A percentile compares a stretch with the other conserved stretches of the same genome.
These are phyloP conservation scores for Orbilia quercus DNA, from an alignment of 2,329 filamentous ascomycete species.

Conservation along the genomic window DNA sequence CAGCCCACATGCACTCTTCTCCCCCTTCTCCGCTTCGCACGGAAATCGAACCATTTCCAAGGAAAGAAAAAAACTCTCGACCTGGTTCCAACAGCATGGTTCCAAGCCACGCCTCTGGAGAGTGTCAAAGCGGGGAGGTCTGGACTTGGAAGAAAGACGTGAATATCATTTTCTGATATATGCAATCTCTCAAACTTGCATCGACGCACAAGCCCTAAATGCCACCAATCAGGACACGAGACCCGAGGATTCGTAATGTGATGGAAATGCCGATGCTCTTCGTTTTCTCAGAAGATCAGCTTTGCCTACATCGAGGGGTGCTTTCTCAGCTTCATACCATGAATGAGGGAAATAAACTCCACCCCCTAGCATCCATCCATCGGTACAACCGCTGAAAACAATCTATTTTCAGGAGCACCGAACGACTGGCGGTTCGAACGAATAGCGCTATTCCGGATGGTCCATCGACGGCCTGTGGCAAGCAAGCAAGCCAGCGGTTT, in stretches of 20 bases:
- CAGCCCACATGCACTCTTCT: conserved; percentile 6
- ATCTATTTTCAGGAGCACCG: too few species aligned
- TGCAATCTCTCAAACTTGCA: conserved; percentile 3
- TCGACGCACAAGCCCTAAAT: conserved; percentile 16
- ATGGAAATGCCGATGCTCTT: too few species aligned
- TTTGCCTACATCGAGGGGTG: conserved; percentile 14
- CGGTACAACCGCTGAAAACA: too few species aligned
- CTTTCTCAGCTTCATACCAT: not conserved
- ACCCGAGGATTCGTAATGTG: conserved; percentile 14
- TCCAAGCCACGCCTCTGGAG: conserved; percentile 26
- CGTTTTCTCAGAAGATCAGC: conserved; percentile 21
- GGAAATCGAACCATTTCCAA: conserved; percentile 17
- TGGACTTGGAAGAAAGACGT: conserved; percentile 2
- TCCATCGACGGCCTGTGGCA: not conserved
- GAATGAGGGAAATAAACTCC: conserved; percentile 42
- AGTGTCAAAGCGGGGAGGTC: conserved; percentile 23
- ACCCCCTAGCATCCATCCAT: too few species aligned
- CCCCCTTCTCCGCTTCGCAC: too few species aligned
- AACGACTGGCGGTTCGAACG: too few species aligned
- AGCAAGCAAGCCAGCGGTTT: conserved; percentile 23
- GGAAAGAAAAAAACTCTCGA: too few species aligned
- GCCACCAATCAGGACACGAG: conserved; percentile 28
- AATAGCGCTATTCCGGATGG: not conserved
- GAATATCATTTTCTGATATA: conserved; percentile 3
- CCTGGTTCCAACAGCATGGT: conserved; percentile 30